Conservation (phyloP, 106 monocot species). For the Acorus gramineus region DNA sequence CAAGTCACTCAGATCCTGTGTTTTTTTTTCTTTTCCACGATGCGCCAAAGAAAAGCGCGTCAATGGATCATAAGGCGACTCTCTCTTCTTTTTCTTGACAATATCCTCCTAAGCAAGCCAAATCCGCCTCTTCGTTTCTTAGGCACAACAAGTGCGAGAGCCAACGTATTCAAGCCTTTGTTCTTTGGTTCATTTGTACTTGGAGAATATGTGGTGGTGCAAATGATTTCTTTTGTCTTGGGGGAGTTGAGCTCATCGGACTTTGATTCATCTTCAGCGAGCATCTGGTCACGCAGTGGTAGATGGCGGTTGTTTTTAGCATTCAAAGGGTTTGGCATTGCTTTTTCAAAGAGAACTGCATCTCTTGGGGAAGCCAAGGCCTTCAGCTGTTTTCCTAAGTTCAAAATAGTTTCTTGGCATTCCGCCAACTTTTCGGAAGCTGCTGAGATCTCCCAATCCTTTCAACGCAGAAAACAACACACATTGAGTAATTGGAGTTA, state of each 20-base stretch:
- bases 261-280: conserved; percentile 16
- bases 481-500: too few species aligned
- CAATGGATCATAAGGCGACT: too few species aligned
- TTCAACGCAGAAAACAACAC: too few species aligned
- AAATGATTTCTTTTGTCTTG: conserved; percentile 40
- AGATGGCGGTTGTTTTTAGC: conserved; percentile 3
- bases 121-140: conserved; percentile 19
- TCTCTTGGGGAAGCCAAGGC: conserved; percentile 62
- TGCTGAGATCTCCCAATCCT: conserved; percentile 52
- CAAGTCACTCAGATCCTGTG: too few species aligned
- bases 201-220: conserved; percentile 10
- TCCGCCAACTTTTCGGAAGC: conserved; percentile 69
- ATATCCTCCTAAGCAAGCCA: conserved; percentile 27
- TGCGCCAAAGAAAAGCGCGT: too few species aligned
- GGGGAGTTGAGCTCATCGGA: conserved; percentile 17
- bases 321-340: conserved; percentile 13
- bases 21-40: too few species aligned
- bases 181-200: conserved; percentile 2
- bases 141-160: conserved; percentile 20
- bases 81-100: conserved; percentile 24
- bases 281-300: conserved; percentile 22
- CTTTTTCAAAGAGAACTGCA: conserved; percentile 38
- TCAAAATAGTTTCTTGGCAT: conserved; percentile 63
- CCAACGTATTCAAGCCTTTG: neutral
- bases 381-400: conserved; percentile 58